phyloP scores from a whole-genome alignment of 2,329 filamentous ascomycete genomes.

The Aspergillus bombycis region DNA sequence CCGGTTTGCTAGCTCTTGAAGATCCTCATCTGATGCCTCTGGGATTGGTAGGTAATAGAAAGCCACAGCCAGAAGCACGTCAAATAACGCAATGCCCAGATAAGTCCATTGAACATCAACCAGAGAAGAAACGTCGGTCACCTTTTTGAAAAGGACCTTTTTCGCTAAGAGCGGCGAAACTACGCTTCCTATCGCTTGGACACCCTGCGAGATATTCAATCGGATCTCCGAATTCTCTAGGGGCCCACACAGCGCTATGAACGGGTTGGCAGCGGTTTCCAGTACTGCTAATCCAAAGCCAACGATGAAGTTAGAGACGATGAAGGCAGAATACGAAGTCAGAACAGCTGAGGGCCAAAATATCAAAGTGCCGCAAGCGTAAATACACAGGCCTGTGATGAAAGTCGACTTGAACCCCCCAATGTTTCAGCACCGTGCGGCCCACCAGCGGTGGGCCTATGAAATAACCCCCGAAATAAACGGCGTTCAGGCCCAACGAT shows the following conservation, averaged over 20 bases:
- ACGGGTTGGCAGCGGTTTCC: conserved; percentile 64
- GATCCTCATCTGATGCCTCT: conserved; percentile 63
- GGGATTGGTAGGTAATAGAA: conserved; percentile 66
- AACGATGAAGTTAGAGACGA: conserved; percentile 66
- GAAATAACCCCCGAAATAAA: conserved; percentile 64
- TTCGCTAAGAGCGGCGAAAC: conserved; percentile 63
- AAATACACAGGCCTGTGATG: conserved; percentile 63
- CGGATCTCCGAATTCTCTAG: conserved; percentile 63
- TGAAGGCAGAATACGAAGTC: conserved; percentile 62
- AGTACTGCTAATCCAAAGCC: conserved; percentile 63
- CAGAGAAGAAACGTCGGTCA: conserved; percentile 53
- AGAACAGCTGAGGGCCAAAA: conserved; percentile 69
- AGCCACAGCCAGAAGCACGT: conserved; percentile 59
- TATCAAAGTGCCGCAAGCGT: conserved; percentile 62
- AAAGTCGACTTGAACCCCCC: conserved; percentile 67
- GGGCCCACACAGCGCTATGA: conserved; percentile 65
- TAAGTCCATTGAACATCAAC: conserved; percentile 68
- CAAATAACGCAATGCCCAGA: conserved; percentile 65
- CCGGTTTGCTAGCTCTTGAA: conserved; percentile 58
- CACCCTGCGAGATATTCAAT: conserved; percentile 62
- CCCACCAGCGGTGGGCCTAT: conserved; percentile 60
- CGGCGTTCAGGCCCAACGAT: conserved; percentile 57
- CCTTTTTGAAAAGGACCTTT: conserved; percentile 59
- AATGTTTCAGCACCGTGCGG: conserved; percentile 57
- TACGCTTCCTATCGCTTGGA: conserved; percentile 64